Percentiles rank a stretch among this genome's conserved stretches.
Evolutionary conservation across 2,329 filamentous ascomycete genomes (phyloP).

Genomic region (Calonectria naviculata): DNA sequence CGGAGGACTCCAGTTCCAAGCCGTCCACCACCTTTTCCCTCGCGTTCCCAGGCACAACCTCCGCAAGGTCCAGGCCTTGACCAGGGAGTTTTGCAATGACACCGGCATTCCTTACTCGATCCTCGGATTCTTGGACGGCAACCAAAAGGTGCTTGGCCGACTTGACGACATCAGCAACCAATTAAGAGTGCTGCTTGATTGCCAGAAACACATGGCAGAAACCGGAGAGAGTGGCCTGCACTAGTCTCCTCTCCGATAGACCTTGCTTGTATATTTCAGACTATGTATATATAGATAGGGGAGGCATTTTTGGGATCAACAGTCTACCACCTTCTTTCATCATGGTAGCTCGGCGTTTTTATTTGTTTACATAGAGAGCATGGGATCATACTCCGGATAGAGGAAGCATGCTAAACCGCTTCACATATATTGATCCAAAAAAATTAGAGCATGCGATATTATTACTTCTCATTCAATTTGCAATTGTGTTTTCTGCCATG

Average conservation of each 20-base stretch:
- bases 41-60: slow-evolving; percentile 77
- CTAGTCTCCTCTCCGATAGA: background rate
- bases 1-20: slow-evolving; percentile 79
- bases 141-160: slow-evolving; percentile 60
- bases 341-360: background rate
- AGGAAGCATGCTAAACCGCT: background rate
- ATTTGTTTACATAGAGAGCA: background rate
- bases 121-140: slow-evolving; percentile 71
- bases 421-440: background rate
- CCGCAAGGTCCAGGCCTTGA: slow-evolving; percentile 67
- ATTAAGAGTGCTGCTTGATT: slow-evolving; percentile 68
- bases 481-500: too few relatives aligned
- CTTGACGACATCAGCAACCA: slow-evolving; percentile 71
- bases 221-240: slow-evolving; percentile 57
- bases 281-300: background rate
- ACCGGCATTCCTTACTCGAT: slow-evolving; percentile 72
- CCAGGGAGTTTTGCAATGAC: slow-evolving; percentile 73
- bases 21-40: slow-evolving; percentile 77
- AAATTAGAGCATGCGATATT: background rate
- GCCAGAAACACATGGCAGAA: slow-evolving; percentile 62
- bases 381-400: background rate
- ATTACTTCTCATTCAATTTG: background rate
- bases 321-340: background rate
- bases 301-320: background rate
- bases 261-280: background rate